These are phyloP conservation scores for Rhodotorula glutinis DNA, from an alignment of 1,284 basidiomycete genomes.

Conservation along the genomic window DNA sequence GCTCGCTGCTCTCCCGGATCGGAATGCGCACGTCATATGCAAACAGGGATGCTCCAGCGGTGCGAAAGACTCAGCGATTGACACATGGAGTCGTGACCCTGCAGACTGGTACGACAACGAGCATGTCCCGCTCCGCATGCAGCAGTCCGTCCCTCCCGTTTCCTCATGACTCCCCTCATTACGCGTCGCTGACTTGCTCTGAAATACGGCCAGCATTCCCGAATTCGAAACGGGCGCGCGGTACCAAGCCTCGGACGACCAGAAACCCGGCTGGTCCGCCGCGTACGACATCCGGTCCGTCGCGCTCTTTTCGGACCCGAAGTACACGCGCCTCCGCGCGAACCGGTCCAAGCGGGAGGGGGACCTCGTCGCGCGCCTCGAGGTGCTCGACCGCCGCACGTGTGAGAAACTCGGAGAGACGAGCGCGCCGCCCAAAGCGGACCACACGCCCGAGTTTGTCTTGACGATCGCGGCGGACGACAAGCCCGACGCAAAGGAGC, in stretches of 20 bases:
- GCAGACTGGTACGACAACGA: constrained; percentile 51
- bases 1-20: too few relatives aligned
- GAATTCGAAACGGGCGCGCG: constrained; percentile 45
- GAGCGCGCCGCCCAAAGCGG: constrained; percentile 11
- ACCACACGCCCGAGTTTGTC: constrained; percentile 26
- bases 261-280: constrained; percentile 45
- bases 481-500: neutral
- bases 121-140: constrained; percentile 49
- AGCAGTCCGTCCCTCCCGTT: constrained; percentile 29
- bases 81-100: neutral
- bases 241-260: constrained; percentile 41
- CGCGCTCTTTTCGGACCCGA: constrained; percentile 44
- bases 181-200: constrained; percentile 21
- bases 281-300: constrained; percentile 47
- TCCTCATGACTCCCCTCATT: constrained; percentile 11
- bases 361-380: constrained; percentile 46
- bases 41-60: too few relatives aligned
- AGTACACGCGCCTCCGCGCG: constrained; percentile 46
- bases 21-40: too few relatives aligned
- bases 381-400: constrained; percentile 48
- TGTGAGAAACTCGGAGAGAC: constrained; percentile 45
- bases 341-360: constrained; percentile 48
- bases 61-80: neutral
- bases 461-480: constrained; percentile 22
- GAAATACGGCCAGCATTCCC: constrained; percentile 37